Evolutionary conservation across 805 yeast genomes (phyloP).

Genomic region (Zygosaccharomyces bailii): DNA sequence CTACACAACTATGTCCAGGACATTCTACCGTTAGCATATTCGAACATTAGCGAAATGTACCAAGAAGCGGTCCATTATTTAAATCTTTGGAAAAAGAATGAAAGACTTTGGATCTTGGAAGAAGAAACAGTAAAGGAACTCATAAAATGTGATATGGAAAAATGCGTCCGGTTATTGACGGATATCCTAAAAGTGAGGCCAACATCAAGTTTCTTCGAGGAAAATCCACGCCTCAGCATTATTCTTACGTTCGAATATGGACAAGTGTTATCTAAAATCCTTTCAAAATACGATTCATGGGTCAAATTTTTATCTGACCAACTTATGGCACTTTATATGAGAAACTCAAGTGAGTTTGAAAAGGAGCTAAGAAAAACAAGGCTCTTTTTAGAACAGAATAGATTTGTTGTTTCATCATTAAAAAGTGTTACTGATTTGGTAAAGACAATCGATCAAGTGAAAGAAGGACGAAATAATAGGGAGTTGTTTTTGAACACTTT

Average conservation of each 20-base stretch:
- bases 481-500: constrained; percentile 20
- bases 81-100: constrained; percentile 1
- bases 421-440: constrained; percentile 40
- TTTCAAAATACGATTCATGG: constrained; percentile 57
- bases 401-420: constrained; percentile 40
- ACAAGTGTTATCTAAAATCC: constrained; percentile 26
- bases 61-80: not conserved
- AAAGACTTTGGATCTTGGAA: constrained; percentile 6
- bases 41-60: constrained; percentile 1
- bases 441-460: constrained; percentile 37
- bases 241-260: constrained; percentile 4
- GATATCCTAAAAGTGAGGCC: constrained; percentile 5
- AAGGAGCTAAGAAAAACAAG: constrained; percentile 36
- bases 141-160: constrained; percentile 1
- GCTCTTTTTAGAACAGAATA: constrained; percentile 37
- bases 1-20: not conserved
- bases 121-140: not conserved
- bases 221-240: not conserved
- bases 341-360: constrained; percentile 33
- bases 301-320: constrained; percentile 43
- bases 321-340: constrained; percentile 41
- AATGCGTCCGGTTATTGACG: constrained; percentile 5
- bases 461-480: constrained; percentile 26
- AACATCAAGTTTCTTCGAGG: not conserved
- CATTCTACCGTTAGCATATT: not conserved